Evolutionary conservation across 352 stramenopile genomes (phyloP), one percentile per base, ranked within the genome.

Genomic region (Pelagophyceae sp.): DNA sequence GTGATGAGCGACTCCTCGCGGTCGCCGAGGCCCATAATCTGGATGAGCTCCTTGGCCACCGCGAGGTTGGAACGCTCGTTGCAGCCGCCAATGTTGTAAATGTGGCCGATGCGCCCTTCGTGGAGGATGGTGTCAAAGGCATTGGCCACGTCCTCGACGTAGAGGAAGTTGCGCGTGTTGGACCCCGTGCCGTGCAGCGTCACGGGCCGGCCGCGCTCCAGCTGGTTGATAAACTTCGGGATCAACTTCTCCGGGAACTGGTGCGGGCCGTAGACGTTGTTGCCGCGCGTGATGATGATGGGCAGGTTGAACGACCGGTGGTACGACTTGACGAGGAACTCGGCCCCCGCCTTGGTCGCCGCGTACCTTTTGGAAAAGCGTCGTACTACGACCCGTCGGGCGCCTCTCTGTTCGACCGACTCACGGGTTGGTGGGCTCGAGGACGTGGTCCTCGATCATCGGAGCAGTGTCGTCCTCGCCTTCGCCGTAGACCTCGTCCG

Each of bases 181-280:
- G 84, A 84, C 38, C 96, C 95, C 80, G 96, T 90, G 40, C 96
- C 96, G 81, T 99, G 95, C 51, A 99, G 87, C 38, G 95, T 98
- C 67, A 98, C 84, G 5, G 89, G 83, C 72, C 86, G 86, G 37
- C 90, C 90, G 19, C 92, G 86, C 80, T 96, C 77, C 23, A 98
- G 85, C 85, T 98, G 94, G 81, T 98, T 98, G 71, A 96, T 96
- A 76, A 98, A 97, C 83, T 99, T 98, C 20, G 96, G 95, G 77
- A 99, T 97, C 29, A 99, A 85, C 81, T 99, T 99, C 85, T 99
- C 96, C 0, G 95, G 96, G 81, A 98, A 99, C 84, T 99, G 96
- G 81, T 98, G 93, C 50, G 95, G 95, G 32, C 96, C 95, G 79
- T 98, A 98, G 37, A 99, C 95, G 84, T 99, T 99, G 86, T 99